Conservation (phyloP, 2,329 filamentous ascomycete genomes). For the Trichoderma endophyticum region DNA sequence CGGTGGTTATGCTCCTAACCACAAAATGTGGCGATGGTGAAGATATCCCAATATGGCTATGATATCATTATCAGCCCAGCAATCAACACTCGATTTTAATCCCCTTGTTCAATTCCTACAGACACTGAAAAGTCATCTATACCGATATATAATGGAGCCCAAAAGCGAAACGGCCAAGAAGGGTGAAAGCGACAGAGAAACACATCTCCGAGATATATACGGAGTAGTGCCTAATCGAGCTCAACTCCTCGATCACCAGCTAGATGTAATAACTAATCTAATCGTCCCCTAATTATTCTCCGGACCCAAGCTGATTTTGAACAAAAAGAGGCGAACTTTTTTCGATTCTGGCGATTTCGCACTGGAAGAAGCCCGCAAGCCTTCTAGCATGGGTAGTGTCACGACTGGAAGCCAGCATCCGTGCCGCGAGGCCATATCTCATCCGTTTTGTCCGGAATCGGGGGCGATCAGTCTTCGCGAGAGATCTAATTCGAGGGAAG, state of each 20-base stretch:
- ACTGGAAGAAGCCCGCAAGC: background rate
- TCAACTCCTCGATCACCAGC: background rate
- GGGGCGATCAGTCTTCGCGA: background rate
- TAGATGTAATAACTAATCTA: background rate
- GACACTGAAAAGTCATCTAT: too few relatives aligned
- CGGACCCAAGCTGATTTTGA: background rate
- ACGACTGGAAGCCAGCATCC: background rate
- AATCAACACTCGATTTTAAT: too few relatives aligned
- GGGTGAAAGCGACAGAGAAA: background rate
- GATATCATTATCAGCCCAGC: too few relatives aligned
- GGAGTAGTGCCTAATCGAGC: background rate
- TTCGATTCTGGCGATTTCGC: background rate
- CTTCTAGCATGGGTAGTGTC: background rate
- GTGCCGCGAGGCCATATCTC: background rate
- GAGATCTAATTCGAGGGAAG: background rate
- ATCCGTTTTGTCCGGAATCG: background rate
- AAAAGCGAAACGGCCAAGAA: background rate
- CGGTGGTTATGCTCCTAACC: too few relatives aligned
- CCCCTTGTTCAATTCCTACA: too few relatives aligned
- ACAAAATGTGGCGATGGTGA: too few relatives aligned
- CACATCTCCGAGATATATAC: background rate
- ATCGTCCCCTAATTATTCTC: too few relatives aligned
- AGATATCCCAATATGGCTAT: too few relatives aligned
- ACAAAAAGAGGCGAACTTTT: background rate
- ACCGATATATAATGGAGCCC: background rate